Conservation (phyloP, 495 filamentous ascomycete species). For the Cetradonia linearis region DNA sequence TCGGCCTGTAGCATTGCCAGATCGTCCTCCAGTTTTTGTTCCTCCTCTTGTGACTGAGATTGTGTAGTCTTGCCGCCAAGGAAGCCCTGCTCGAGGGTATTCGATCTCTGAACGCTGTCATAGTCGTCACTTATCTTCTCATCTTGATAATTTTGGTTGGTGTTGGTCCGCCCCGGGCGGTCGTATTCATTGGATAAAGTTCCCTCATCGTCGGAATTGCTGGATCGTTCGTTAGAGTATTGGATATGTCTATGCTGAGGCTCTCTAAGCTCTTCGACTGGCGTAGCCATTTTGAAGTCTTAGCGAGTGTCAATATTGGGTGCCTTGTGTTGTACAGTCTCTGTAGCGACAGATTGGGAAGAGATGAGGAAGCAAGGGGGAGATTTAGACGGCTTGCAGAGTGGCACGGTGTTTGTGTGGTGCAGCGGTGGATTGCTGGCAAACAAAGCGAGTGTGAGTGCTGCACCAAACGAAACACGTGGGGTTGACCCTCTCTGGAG, state of each 20-base stretch:
- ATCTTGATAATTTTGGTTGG: slow-evolving; percentile 8
- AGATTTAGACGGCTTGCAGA: not conserved
- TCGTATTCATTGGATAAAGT: slow-evolving; percentile 24
- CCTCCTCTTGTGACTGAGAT: slow-evolving; percentile 52
- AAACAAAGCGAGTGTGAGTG: slow-evolving; percentile 14
- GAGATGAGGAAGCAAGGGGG: not conserved
- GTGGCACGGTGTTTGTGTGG: not conserved
- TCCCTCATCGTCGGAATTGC: slow-evolving; percentile 32
- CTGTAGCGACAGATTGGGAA: not conserved
- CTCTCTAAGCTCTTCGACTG: slow-evolving; percentile 37
- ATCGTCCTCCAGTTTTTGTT: slow-evolving; percentile 70
- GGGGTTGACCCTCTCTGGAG: not conserved
- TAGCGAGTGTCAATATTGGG: not conserved
- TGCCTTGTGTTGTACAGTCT: not conserved
- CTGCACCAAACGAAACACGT: not conserved
- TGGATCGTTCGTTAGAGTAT: slow-evolving; percentile 25
- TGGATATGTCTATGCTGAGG: slow-evolving; percentile 27
- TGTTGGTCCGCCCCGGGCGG: slow-evolving; percentile 32
- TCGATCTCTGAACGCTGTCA: not conserved
- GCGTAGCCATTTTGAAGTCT: slow-evolving; percentile 41
- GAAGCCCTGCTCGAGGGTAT: slow-evolving; percentile 23
- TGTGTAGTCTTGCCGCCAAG: slow-evolving; percentile 35
- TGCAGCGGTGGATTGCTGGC: not conserved
- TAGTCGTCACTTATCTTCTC: not conserved
- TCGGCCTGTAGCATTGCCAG: slow-evolving; percentile 75